phyloP scores from a whole-genome alignment of 768 basidiomycete genomes.

The Leccinum incarnatum region DNA sequence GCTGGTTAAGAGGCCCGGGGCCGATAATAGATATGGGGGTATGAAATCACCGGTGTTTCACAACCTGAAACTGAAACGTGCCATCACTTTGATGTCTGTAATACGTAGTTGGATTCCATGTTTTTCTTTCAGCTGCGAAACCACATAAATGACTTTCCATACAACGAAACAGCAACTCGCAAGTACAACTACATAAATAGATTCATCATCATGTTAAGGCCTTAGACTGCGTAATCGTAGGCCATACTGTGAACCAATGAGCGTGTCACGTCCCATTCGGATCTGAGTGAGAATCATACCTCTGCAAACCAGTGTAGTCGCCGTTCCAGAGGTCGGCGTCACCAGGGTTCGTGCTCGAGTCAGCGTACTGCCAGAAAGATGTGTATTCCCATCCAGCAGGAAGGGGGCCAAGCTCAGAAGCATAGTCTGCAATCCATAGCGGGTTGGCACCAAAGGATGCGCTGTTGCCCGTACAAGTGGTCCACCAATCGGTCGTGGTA shows the following conservation, averaged over 20 bases:
- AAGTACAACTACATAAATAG: not conserved
- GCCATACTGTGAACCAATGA: slow-evolving; percentile 19
- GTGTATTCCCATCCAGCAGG: slow-evolving; percentile 57
- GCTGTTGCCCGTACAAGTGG: slow-evolving; percentile 59
- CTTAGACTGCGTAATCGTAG: slow-evolving; percentile 5
- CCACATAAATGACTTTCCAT: not conserved
- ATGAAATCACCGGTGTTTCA: no score
- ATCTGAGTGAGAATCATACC: slow-evolving; percentile 24
- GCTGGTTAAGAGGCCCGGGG: no score
- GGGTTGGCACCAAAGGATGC: slow-evolving; percentile 49
- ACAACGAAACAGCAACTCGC: not conserved
- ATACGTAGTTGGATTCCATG: not conserved
- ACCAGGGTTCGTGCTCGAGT: slow-evolving; percentile 54
- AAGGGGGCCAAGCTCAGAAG: slow-evolving; percentile 48
- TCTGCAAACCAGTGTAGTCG: slow-evolving; percentile 39
- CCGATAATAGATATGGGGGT: no score
- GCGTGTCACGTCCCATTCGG: not conserved
- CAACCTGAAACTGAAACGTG: no score
- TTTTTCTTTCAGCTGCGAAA: not conserved
- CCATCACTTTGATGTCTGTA: no score
- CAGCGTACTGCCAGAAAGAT: slow-evolving; percentile 63
- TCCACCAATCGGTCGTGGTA: slow-evolving; percentile 69
- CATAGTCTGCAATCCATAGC: slow-evolving; percentile 58
- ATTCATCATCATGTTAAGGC: not conserved
- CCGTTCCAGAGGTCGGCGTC: slow-evolving; percentile 61